A percentile compares a stretch with the other conserved stretches of the same genome.
These are phyloP conservation scores for Trichosanthes cucumerina DNA, from an alignment of 306 rosid genomes.

Conservation along the genomic window DNA sequence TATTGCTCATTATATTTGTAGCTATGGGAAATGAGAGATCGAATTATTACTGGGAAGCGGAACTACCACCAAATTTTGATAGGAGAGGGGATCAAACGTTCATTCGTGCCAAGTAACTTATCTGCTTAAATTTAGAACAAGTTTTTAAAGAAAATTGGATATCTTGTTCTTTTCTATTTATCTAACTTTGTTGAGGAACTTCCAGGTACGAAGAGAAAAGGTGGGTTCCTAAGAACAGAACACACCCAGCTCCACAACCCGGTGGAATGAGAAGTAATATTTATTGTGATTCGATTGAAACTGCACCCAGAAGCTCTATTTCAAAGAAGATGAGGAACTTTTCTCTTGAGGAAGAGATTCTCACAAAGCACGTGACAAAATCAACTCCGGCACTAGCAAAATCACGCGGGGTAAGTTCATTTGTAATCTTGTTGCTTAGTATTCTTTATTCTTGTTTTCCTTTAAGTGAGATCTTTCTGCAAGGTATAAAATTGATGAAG, in stretches of 20 bases:
- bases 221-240: constrained; percentile 41
- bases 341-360: constrained; percentile 74
- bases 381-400: constrained; percentile 21
- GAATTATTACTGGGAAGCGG: constrained; percentile 75
- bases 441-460: neutral
- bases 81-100: constrained; percentile 36
- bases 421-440: constrained; percentile 1
- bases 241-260: constrained; percentile 21
- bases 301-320: constrained; percentile 16
- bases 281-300: constrained; percentile 16
- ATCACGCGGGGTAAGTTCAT: constrained; percentile 36
- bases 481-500: too few relatives aligned
- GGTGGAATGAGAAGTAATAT: constrained; percentile 22
- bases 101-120: constrained; percentile 59
- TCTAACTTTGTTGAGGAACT: constrained; percentile 20
- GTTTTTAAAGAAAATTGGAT: constrained; percentile 14
- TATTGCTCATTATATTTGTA: constrained; percentile 14
- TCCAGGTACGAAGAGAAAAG: constrained; percentile 62
- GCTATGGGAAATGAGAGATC: constrained; percentile 67
- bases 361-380: constrained; percentile 25
- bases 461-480: neutral
- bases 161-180: constrained; percentile 6
- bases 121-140: constrained; percentile 16
- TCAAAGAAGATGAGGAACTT: constrained; percentile 41
- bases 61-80: constrained; percentile 43